These are phyloP conservation scores for Petunia axillaris DNA, from an alignment of 257 asterid species.

Conservation along the genomic window DNA sequence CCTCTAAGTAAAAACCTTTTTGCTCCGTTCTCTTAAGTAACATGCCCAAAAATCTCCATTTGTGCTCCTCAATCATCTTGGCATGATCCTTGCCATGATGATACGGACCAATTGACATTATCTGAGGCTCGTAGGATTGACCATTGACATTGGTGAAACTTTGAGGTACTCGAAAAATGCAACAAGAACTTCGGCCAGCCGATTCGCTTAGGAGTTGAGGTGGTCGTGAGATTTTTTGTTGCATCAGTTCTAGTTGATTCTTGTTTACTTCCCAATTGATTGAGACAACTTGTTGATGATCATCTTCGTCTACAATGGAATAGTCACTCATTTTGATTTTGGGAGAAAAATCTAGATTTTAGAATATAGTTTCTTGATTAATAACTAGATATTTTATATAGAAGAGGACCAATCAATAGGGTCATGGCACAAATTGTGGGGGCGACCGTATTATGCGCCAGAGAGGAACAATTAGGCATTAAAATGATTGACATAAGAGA, in stretches of 20 bases:
- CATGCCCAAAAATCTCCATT: slow-evolving; percentile 75
- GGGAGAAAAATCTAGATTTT: background rate
- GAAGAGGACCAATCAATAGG: background rate
- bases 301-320: slow-evolving; percentile 25
- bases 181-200: slow-evolving; percentile 74
- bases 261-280: slow-evolving; percentile 59
- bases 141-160: slow-evolving; percentile 69
- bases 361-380: background rate
- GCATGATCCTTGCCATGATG: slow-evolving; percentile 71
- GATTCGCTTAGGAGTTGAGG: slow-evolving; percentile 73
- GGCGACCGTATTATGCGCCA: background rate
- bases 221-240: slow-evolving; percentile 49
- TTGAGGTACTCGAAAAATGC: slow-evolving; percentile 81
- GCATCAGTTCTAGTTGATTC: slow-evolving; percentile 58
- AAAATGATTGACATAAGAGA: background rate
- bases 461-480: background rate
- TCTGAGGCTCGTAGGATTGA: slow-evolving; percentile 61
- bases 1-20: slow-evolving; percentile 42
- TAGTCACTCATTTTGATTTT: slow-evolving; percentile 17
- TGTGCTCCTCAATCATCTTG: slow-evolving; percentile 81
- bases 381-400: background rate
- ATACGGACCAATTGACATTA: slow-evolving; percentile 85
- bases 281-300: slow-evolving; percentile 31
- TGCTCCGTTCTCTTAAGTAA: slow-evolving; percentile 48
- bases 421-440: background rate